Evolutionary conservation across 2,329 filamentous ascomycete species (phyloP).

Genomic region (Cyclaneusma minus): DNA sequence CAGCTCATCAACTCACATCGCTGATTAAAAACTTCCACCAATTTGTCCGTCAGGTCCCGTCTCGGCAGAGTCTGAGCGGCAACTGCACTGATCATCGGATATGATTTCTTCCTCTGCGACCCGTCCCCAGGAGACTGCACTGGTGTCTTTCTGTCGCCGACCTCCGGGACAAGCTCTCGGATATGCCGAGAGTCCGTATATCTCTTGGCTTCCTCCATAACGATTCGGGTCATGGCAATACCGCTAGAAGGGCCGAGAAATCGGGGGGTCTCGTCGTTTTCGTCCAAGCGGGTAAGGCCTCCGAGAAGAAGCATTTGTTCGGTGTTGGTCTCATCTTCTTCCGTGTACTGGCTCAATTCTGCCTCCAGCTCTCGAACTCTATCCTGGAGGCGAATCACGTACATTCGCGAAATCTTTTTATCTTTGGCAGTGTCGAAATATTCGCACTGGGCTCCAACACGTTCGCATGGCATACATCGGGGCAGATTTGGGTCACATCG

Average conservation of each 20-base stretch:
- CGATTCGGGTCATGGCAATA: constrained; percentile 82
- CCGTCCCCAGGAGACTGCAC: constrained; percentile 45
- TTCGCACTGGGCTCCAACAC: constrained; percentile 81
- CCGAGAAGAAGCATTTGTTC: constrained; percentile 81
- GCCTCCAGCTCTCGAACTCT: constrained; percentile 69
- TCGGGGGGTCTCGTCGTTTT: constrained; percentile 71
- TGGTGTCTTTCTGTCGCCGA: constrained; percentile 46
- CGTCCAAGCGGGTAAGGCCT: constrained; percentile 70
- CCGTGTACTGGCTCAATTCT: constrained; percentile 65
- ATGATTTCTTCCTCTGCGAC: constrained; percentile 64
- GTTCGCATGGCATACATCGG: constrained; percentile 81
- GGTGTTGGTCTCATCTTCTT: constrained; percentile 57
- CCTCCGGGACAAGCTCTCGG: constrained; percentile 75
- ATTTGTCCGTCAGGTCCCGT: constrained; percentile 55
- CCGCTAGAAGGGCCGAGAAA: constrained; percentile 90
- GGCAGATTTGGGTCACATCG: constrained; percentile 88
- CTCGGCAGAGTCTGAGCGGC: constrained; percentile 64
- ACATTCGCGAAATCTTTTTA: constrained; percentile 73
- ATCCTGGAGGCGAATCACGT: constrained; percentile 84
- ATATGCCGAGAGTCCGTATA: constrained; percentile 85
- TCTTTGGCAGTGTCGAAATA: constrained; percentile 87
- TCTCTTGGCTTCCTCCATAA: constrained; percentile 93
- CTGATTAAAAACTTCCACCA: constrained; percentile 74
- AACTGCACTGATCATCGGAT: constrained; percentile 76
- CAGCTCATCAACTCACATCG: constrained; percentile 41